phyloP scores from a whole-genome alignment of 2,329 filamentous ascomycete genomes.

The Penicillium sp. region DNA sequence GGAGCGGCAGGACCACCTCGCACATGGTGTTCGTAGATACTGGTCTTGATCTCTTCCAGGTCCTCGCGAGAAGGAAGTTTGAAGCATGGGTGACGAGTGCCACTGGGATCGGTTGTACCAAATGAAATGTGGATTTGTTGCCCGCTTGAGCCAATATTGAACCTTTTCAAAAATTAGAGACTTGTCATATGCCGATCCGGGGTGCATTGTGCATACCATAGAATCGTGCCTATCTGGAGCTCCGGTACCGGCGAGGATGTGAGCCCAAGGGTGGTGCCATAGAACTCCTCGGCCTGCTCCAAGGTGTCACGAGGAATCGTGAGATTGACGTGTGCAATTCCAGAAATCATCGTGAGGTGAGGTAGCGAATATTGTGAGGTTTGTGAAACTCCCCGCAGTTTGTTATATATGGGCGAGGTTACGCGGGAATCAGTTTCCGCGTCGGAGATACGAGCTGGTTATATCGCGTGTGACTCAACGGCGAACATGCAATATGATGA shows the following conservation, averaged over 20 bases:
- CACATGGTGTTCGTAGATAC: constrained; percentile 56
- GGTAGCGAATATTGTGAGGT: neutral
- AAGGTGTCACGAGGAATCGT: constrained; percentile 58
- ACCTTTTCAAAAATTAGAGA: constrained; percentile 33
- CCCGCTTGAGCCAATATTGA: constrained; percentile 56
- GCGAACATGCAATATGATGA: neutral
- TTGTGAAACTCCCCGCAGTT: neutral
- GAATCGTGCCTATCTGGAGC: constrained; percentile 53
- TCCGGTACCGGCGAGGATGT: constrained; percentile 55
- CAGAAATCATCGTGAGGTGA: constrained; percentile 49
- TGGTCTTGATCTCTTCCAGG: constrained; percentile 51
- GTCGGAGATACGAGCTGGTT: neutral
- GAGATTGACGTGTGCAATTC: constrained; percentile 61
- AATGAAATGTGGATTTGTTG: constrained; percentile 60
- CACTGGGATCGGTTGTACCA: constrained; percentile 45
- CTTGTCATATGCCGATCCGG: too few species aligned
- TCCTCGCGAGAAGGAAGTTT: constrained; percentile 51
- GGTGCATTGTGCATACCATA: constrained; percentile 49
- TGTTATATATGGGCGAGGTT: neutral
- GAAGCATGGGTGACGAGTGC: constrained; percentile 62
- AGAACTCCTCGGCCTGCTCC: constrained; percentile 56
- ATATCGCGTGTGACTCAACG: neutral
- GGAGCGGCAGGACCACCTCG: constrained; percentile 55
- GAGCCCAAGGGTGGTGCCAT: constrained; percentile 59
- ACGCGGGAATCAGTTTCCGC: constrained; percentile 9